Evolutionary conservation across 2,329 filamentous ascomycete species (phyloP).

Genomic region (Penicillium palitans): DNA sequence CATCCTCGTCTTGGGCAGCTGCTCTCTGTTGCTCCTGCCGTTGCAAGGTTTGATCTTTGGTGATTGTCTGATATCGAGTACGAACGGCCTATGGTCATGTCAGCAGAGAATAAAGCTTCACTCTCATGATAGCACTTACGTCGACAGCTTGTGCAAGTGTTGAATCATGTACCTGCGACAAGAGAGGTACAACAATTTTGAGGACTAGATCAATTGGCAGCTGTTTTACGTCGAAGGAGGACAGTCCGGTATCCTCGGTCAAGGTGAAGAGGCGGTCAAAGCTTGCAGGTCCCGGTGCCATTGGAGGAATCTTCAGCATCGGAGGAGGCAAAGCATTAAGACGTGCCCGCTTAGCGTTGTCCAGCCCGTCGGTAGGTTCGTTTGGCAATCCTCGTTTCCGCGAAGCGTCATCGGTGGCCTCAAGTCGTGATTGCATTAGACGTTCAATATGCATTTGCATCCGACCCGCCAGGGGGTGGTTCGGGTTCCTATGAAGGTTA

Average conservation of each 20-base stretch:
- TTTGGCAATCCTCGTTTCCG: constrained; percentile 74
- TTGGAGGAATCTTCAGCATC: constrained; percentile 62
- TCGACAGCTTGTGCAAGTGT: constrained; percentile 72
- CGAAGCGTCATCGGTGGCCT: constrained; percentile 73
- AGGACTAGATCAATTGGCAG: constrained; percentile 74
- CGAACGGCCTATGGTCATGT: constrained; percentile 38
- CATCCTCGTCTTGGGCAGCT: constrained; percentile 65
- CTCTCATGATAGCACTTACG: constrained; percentile 43
- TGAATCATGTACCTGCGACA: constrained; percentile 69
- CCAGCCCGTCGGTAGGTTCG: constrained; percentile 70
- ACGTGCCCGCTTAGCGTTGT: constrained; percentile 78
- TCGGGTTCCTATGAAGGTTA: constrained; percentile 64
- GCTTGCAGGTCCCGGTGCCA: constrained; percentile 73
- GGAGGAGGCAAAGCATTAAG: constrained; percentile 56
- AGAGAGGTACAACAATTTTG: constrained; percentile 76
- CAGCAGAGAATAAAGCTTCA: constrained; percentile 8
- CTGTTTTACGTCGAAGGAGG: constrained; percentile 77
- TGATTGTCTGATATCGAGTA: constrained; percentile 39
- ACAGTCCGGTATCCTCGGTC: constrained; percentile 71
- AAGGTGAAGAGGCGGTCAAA: constrained; percentile 85
- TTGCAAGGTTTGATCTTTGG: constrained; percentile 38
- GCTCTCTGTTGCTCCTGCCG: constrained; percentile 33
- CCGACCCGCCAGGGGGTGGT: constrained; percentile 69
- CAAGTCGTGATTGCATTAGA: constrained; percentile 72
- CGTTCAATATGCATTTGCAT: constrained; percentile 88